These are phyloP conservation scores for Cocos nucifera DNA, from an alignment of 176 grass and related monocot genomes.

Conservation along the genomic window DNA sequence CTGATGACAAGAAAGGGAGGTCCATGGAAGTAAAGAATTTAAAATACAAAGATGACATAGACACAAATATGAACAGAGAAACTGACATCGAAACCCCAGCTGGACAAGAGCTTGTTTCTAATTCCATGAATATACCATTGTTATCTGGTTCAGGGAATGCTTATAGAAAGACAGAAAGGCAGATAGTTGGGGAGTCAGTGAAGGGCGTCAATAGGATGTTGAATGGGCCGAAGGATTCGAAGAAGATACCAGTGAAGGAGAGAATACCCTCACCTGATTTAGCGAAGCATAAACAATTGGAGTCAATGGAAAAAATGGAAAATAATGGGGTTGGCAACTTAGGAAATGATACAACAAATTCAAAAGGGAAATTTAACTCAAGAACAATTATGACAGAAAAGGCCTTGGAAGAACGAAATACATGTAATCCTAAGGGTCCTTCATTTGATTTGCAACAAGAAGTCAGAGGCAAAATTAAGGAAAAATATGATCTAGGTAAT, in stretches of 20 bases:
- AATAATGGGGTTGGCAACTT: conserved; percentile 32
- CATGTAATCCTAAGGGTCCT: conserved; percentile 31
- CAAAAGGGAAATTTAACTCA: conserved; percentile 39
- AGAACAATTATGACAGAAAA: conserved; percentile 44
- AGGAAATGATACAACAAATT: conserved; percentile 31
- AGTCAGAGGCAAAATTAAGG: conserved; percentile 48
- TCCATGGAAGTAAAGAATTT: conserved; percentile 29
- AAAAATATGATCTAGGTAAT: conserved; percentile 26
- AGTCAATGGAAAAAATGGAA: conserved; percentile 28
- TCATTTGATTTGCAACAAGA: conserved; percentile 48
- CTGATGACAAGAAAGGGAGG: conserved; percentile 46
- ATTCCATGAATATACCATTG: conserved; percentile 30
- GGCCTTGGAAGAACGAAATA: conserved; percentile 34
- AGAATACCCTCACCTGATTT: conserved; percentile 18
- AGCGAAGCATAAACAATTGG: conserved; percentile 30
- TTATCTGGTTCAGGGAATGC: conserved; percentile 32
- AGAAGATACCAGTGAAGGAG: conserved; percentile 32
- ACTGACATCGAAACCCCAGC: conserved; percentile 33
- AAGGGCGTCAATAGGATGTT: conserved; percentile 4
- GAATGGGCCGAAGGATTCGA: conserved; percentile 23
- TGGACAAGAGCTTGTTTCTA: conserved; percentile 35
- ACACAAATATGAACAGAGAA: conserved; percentile 33
- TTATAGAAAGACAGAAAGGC: conserved; percentile 27
- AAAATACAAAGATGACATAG: conserved; percentile 33
- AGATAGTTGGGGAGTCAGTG: conserved; percentile 33